Evolutionary conservation across 2,329 filamentous ascomycete species (phyloP), one percentile per base, ranked within the genome.

Genomic region (Claviceps spartinae): DNA sequence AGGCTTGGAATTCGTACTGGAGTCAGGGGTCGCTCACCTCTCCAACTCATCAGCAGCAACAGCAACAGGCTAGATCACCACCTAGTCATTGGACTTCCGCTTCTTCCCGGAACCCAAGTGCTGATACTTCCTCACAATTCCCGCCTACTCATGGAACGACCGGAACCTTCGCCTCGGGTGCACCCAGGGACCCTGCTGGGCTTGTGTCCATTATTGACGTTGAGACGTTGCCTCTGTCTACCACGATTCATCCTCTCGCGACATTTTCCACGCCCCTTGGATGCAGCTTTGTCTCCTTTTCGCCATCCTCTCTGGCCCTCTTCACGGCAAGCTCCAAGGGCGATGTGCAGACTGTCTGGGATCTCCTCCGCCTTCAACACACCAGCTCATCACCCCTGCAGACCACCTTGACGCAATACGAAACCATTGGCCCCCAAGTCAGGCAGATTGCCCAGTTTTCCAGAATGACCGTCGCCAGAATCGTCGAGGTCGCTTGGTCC

Each of bases 401-500:
- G 60, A 69, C 71, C 43, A 67, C 69, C 0, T 58, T 67, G n/a
- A 50, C 61, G 7, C 73, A 76, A 42, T 74, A 71, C 52, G 68
- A 63, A 16, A 68, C 65, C 36, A 65, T 67, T 16, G 75, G 79
- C 0, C 77, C 78, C 5, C 73, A 78, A 52, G 86, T 96, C 36
- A 83, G 89, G 47, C 88, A 95, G 64, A 76, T 96, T 54, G 88
- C 89, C 7, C 82, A 90, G 54, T 96, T 95, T 63, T 87, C 88
- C 20, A 83, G 93, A 42, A 85, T 96, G 79, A 97, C 91, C 2
- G 85, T 91, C 48, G 88, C 93, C 3, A 86, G 87, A 51, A 88
- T 97, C 52, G 79, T 96, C 22, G 91, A 96, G 62, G 86, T 95
- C 43, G 81, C 83, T 3, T 98, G 93, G 93, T 85, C 85, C 1